Evolutionary conservation across 2,329 filamentous ascomycete genomes (phyloP).

Genomic region (Neofusicoccum cordaticola): DNA sequence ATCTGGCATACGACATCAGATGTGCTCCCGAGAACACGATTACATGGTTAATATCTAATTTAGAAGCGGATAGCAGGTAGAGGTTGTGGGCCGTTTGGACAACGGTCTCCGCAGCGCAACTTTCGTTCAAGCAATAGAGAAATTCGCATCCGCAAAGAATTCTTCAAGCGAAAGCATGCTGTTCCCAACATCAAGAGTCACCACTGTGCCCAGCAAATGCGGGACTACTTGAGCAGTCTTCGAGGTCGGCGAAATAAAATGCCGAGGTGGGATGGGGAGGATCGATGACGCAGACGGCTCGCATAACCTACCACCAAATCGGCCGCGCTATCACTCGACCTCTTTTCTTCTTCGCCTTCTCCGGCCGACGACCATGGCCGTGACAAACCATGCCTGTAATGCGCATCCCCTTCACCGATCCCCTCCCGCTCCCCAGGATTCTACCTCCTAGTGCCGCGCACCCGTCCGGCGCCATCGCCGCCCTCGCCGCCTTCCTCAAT

Average conservation of each 20-base stretch:
- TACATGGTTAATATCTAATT: slow-evolving; percentile 2
- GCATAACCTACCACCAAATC: background rate
- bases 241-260: background rate
- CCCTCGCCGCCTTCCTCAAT: slow-evolving; percentile 73
- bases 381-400: slow-evolving; percentile 60
- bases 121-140: background rate
- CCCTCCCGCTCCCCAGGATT: slow-evolving; percentile 71
- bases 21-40: background rate
- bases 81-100: background rate
- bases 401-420: slow-evolving; percentile 86
- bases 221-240: background rate
- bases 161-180: background rate
- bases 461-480: slow-evolving; percentile 69
- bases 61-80: background rate
- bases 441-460: slow-evolving; percentile 70
- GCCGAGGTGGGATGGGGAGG: background rate
- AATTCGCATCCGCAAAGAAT: background rate
- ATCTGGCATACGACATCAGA: background rate
- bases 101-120: background rate
- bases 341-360: background rate
- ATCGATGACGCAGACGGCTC: slow-evolving; percentile 14
- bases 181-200: background rate
- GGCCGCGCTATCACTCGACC: background rate
- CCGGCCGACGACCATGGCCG: background rate
- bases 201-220: background rate